phyloP scores from a whole-genome alignment of 2,329 filamentous ascomycete genomes.

The Dothidotthia symphoricarpi region DNA sequence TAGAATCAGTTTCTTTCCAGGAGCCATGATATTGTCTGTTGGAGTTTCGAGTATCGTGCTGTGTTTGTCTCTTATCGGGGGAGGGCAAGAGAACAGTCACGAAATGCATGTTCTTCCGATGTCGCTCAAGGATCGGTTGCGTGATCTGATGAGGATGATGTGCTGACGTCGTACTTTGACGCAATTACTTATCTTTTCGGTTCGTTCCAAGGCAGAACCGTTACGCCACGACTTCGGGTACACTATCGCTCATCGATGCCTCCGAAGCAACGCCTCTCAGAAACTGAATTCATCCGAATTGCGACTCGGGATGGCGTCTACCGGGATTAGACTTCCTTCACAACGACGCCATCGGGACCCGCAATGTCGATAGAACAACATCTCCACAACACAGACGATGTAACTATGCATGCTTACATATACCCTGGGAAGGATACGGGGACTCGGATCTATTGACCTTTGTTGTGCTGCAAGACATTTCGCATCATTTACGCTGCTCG shows the following conservation, averaged over 20 bases:
- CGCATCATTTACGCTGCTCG: too few relatives aligned
- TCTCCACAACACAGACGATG: constrained; percentile 7
- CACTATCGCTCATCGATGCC: constrained; percentile 1
- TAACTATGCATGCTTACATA: constrained; percentile 3
- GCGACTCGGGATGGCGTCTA: constrained; percentile 2
- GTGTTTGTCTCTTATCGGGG: constrained; percentile 14
- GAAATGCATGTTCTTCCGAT: constrained; percentile 15
- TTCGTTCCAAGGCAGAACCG: constrained; percentile 8
- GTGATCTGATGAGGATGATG: constrained; percentile 30
- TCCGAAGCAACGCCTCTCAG: constrained; percentile 12
- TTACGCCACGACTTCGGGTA: constrained; percentile 2
- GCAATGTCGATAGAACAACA: constrained; percentile 20
- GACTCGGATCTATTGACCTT: too few relatives aligned
- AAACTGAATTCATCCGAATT: constrained; percentile 5
- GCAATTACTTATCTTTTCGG: constrained; percentile 26
- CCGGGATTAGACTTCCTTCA: constrained; percentile 5
- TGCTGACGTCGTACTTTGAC: constrained; percentile 26
- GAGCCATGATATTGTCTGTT: constrained; percentile 17
- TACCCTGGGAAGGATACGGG: constrained; percentile 1
- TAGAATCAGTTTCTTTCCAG: constrained; percentile 42
- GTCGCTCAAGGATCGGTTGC: constrained; percentile 16
- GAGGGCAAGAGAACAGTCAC: too few relatives aligned
- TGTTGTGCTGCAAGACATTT: too few relatives aligned
- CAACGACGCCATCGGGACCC: constrained; percentile 23
- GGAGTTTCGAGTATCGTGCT: constrained; percentile 18